Evolutionary conservation across 1,284 basidiomycete genomes (phyloP).

Genomic region (Earliella scabrosa): DNA sequence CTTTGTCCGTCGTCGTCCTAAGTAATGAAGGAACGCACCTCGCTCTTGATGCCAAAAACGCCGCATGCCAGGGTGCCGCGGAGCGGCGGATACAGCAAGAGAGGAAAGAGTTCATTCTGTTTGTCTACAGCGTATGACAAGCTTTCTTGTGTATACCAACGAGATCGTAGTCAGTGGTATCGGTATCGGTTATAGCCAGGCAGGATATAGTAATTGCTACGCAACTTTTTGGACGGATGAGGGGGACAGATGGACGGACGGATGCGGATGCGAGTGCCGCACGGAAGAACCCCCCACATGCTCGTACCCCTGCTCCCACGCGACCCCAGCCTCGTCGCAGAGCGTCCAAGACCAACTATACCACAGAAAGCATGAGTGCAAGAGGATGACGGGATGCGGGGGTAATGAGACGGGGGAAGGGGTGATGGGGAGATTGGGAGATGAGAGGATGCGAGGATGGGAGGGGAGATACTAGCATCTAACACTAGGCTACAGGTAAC

Average conservation of each 20-base stretch:
- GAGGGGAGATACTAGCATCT: constrained; percentile 8
- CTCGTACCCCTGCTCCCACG: not conserved
- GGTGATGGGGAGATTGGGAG: not conserved
- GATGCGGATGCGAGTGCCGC: not conserved
- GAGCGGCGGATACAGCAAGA: too few species aligned
- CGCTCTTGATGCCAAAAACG: too few species aligned
- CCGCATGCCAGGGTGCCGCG: too few species aligned
- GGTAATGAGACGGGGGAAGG: not conserved
- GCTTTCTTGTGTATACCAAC: constrained; percentile 21
- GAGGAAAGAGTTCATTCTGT: not conserved
- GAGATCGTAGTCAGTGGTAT: constrained; percentile 28
- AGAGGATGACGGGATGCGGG: not conserved
- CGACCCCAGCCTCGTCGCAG: not conserved
- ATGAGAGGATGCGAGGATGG: not conserved
- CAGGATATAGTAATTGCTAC: constrained; percentile 21
- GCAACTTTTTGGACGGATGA: constrained; percentile 17
- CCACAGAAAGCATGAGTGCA: not conserved
- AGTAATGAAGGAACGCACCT: too few species aligned
- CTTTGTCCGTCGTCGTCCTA: too few species aligned
- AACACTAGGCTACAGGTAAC: constrained; percentile 7
- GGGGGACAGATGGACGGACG: not conserved
- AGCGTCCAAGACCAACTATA: not conserved
- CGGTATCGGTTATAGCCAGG: constrained; percentile 24
- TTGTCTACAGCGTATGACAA: constrained; percentile 17
- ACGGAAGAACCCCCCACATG: not conserved